phyloP scores from a whole-genome alignment of 768 basidiomycete species.

The Leccinellum luteum region DNA sequence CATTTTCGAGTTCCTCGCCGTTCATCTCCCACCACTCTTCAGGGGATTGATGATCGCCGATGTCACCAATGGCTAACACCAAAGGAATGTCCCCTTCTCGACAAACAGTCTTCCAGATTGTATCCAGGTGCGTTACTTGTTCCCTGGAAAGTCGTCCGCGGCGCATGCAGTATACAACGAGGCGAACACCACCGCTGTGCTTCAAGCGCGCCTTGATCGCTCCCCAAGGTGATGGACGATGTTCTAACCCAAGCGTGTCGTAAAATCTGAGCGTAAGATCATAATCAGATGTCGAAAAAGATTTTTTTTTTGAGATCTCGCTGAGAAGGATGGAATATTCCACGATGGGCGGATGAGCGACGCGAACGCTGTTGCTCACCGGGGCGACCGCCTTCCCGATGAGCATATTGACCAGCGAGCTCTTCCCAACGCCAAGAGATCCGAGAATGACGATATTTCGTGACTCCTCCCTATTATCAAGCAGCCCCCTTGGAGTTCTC shows the following conservation, averaged over 20 bases:
- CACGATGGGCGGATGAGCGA: conserved; percentile 11
- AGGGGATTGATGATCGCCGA: conserved; percentile 16
- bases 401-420: conserved; percentile 41
- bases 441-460: conserved; percentile 22
- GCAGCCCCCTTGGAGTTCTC: conserved; percentile 2
- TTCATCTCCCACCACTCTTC: conserved; percentile 22
- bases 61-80: conserved; percentile 16
- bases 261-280: conserved; percentile 10
- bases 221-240: conserved; percentile 12
- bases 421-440: conserved; percentile 36
- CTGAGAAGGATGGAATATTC: conserved; percentile 10
- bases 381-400: conserved; percentile 23
- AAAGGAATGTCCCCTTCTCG: conserved; percentile 8
- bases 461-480: neutral
- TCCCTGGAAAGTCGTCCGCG: conserved; percentile 34
- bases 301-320: neutral
- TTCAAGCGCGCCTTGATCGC: conserved; percentile 13
- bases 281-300: neutral
- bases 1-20: conserved; percentile 2
- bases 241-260: conserved; percentile 22
- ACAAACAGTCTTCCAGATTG: conserved; percentile 24
- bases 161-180: conserved; percentile 38
- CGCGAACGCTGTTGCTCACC: conserved; percentile 21
- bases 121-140: conserved; percentile 30
- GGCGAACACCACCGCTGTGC: conserved; percentile 13